Conservation (phyloP, 345 rosid genomes). For the Populus nigra region DNA sequence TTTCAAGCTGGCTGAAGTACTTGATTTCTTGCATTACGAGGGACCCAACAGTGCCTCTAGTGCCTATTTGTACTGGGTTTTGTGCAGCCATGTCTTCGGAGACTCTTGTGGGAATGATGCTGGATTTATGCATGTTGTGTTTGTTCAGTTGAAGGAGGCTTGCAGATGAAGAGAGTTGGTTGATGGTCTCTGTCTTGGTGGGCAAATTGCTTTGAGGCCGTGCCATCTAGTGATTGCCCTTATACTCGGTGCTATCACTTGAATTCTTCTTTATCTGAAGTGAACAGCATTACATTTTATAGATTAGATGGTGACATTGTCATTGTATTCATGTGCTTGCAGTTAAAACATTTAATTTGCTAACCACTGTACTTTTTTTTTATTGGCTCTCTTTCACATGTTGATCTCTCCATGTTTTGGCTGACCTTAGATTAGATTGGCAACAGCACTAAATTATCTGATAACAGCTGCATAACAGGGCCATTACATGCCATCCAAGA, state of each 20-base stretch:
- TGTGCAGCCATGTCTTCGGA: slow-evolving; percentile 30
- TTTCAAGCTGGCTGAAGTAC: slow-evolving; percentile 44
- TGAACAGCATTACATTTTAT: slow-evolving; percentile 20
- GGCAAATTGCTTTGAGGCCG: slow-evolving; percentile 23
- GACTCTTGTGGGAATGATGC: slow-evolving; percentile 7
- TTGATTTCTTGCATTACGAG: slow-evolving; percentile 57
- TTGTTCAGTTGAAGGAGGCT: slow-evolving; percentile 21
- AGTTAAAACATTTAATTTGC: slow-evolving; percentile 35
- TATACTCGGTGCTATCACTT: slow-evolving; percentile 27
- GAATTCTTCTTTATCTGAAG: slow-evolving; percentile 43
- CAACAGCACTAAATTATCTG: slow-evolving; percentile 1
- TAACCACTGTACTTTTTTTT: slow-evolving; percentile 22
- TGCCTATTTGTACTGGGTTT: slow-evolving; percentile 51
- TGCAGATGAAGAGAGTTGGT: slow-evolving; percentile 29
- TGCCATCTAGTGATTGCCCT: slow-evolving; percentile 21
- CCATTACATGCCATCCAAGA: background rate
- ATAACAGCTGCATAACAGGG: background rate
- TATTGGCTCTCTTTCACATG: slow-evolving; percentile 14
- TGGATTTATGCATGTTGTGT: slow-evolving; percentile 34
- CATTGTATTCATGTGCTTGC: slow-evolving; percentile 50
- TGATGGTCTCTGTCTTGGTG: slow-evolving; percentile 23
- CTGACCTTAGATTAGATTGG: background rate
- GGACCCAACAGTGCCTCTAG: slow-evolving; percentile 55
- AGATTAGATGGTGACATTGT: slow-evolving; percentile 23
- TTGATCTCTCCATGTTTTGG: slow-evolving; percentile 15